Conservation (phyloP, 441 rosid genomes). For the Melastoma candidum region DNA sequence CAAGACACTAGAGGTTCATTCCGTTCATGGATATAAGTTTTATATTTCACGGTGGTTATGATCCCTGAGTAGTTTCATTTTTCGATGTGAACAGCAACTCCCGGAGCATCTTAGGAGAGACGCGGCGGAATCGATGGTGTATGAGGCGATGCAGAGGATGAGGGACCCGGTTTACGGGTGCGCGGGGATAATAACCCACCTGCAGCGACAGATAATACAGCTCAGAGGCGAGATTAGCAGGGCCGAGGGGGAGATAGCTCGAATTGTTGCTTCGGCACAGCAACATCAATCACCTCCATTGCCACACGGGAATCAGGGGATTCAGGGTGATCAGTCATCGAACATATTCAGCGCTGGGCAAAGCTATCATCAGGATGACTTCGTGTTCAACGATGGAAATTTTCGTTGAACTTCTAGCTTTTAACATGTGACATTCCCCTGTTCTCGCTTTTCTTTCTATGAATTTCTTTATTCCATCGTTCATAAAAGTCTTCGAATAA, state of each 20-base stretch:
- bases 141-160: conserved; percentile 19
- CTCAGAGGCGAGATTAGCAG: conserved; percentile 6
- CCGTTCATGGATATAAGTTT: no score
- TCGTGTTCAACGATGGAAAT: no score
- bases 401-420: no score
- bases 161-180: conserved; percentile 25
- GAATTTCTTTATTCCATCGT: no score
- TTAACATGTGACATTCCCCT: no score
- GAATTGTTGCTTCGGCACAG: conserved; percentile 4
- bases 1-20: conserved; percentile 23
- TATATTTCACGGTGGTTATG: no score
- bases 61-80: no score
- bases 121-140: conserved; percentile 24
- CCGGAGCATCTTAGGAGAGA: conserved; percentile 13
- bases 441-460: no score
- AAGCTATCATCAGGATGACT: no score
- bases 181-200: conserved; percentile 17
- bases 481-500: no score
- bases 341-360: no score
- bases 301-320: not conserved
- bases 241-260: conserved; percentile 10
- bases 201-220: conserved; percentile 21
- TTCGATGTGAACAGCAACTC: conserved; percentile 13
- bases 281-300: not conserved
- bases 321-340: no score